Base-by-base conservation (phyloP, 805 yeast genomes). In the Brettanomyces anomalus region DNA sequence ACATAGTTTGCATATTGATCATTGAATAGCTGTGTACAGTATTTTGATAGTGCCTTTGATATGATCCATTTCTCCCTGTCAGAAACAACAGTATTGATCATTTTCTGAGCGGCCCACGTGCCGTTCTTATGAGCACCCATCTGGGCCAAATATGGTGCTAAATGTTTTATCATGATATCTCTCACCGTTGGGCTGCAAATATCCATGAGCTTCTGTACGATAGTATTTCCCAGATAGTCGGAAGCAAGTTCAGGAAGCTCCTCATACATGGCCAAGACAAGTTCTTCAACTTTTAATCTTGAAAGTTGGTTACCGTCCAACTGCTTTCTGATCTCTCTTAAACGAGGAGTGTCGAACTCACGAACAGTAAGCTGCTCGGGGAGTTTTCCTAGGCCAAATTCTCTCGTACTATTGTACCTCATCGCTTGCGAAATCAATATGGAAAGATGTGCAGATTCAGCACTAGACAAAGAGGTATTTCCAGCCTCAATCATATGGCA, bases 21-120 rank as follows among this genome's bases (percentile, higher is more conserved):
- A 56, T 88, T 81, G 58, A 93, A 84, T 50, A 93, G 68, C 40
- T 89, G 85, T 1, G 84, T 85, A 38, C 93, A 76, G 56, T 83
- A 88, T 1, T 95, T 93, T 46, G 77, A 75, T 48, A 93, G 71
- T 34, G 87, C 76, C 20, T 74, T 67, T 7, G 81, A 79, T 36
- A 93, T 84, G 39, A 83, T 58, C 52, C 70, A 65, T 60, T 77
- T 81, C 53, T 79, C 85, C 39, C 76, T 71, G 36, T 71, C 78
- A 48, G 71, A 64, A 15, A 54, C 52, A 4, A 87, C 82, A 37
- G 80, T 79, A 50, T 79, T 83, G 52, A 93, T 88, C 62, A 93
- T 81, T 62, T 90, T 93, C 62, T 93, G 98, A 19, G 96, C 95
- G 2, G 97, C 97, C 98, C 98, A 93, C 4, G 98, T 93, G 48